phyloP scores from a whole-genome alignment of 2,329 filamentous ascomycete genomes.

The Fusarium agapanthi region DNA sequence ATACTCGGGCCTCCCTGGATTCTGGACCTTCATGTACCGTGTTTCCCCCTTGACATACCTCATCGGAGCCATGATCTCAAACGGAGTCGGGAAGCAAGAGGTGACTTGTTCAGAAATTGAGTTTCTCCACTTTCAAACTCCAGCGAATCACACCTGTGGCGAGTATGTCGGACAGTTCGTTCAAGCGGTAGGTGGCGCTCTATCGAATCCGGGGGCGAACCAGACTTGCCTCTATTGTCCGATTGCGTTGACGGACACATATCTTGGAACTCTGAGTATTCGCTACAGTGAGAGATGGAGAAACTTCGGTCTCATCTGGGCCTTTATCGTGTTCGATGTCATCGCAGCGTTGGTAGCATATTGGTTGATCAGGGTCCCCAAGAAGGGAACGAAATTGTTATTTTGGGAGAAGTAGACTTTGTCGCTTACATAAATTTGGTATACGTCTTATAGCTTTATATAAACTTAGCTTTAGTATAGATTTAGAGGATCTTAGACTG shows the following conservation, averaged over 20 bases:
- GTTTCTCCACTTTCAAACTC: slow-evolving; percentile 68
- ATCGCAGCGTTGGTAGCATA: slow-evolving; percentile 46
- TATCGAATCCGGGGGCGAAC: slow-evolving; percentile 49
- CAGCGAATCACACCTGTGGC: slow-evolving; percentile 59
- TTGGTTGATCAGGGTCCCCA: slow-evolving; percentile 15
- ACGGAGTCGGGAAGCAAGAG: slow-evolving; percentile 7
- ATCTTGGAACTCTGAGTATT: slow-evolving; percentile 51
- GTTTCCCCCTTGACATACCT: slow-evolving; percentile 70
- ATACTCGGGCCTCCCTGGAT: slow-evolving; percentile 64
- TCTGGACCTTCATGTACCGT: slow-evolving; percentile 78
- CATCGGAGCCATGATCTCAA: slow-evolving; percentile 68
- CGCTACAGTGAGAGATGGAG: slow-evolving; percentile 61
- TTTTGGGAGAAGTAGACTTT: neutral
- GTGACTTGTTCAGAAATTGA: slow-evolving; percentile 62
- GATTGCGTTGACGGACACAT: slow-evolving; percentile 42
- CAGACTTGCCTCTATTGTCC: slow-evolving; percentile 55
- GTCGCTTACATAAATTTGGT: fast-evolving
- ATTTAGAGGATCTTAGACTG: fast-evolving
- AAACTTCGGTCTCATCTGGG: slow-evolving; percentile 64
- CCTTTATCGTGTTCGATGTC: slow-evolving; percentile 61
- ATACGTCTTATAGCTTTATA: no score
- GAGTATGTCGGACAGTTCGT: slow-evolving; percentile 59
- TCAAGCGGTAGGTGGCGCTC: slow-evolving; percentile 53
- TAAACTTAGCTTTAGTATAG: no score
- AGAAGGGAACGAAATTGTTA: neutral